Percentiles rank a stretch among this genome's conserved stretches.
These are phyloP conservation scores for Hansenula sp. DNA, from an alignment of 1,139 yeast species.

Conservation along the genomic window DNA sequence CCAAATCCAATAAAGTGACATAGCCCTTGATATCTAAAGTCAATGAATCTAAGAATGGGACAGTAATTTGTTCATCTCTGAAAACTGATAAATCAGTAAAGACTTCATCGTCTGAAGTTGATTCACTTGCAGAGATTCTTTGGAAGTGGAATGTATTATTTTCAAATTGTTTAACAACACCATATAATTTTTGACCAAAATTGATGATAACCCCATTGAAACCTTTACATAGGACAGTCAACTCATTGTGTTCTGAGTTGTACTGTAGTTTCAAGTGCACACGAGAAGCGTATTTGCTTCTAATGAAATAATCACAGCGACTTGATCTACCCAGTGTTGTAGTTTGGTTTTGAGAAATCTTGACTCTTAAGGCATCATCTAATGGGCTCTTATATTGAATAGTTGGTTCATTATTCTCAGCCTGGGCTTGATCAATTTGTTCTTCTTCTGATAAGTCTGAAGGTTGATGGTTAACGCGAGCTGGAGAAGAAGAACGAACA, in stretches of 20 bases:
- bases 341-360: conserved; percentile 15
- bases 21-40: conserved; percentile 51
- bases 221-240: conserved; percentile 32
- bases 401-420: background rate
- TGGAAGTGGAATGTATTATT: conserved; percentile 13
- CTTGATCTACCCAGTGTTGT: conserved; percentile 34
- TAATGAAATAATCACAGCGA: conserved; percentile 50
- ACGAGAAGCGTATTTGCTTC: conserved; percentile 64
- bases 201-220: conserved; percentile 30
- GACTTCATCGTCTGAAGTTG: conserved; percentile 15
- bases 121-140: conserved; percentile 11
- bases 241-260: conserved; percentile 21
- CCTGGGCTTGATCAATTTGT: too few relatives aligned
- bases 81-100: conserved; percentile 47
- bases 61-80: conserved; percentile 48
- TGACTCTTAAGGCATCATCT: conserved; percentile 11
- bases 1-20: conserved; percentile 15
- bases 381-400: conserved; percentile 3
- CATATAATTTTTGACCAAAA: conserved; percentile 26
- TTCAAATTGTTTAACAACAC: conserved; percentile 15
- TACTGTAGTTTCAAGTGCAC: conserved; percentile 48
- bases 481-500: conserved; percentile 27
- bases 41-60: conserved; percentile 53
- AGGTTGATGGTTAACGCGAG: conserved; percentile 6
- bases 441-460: background rate